A percentile compares a stretch with the other conserved stretches of the same genome.
phyloP scores from a whole-genome alignment of 108 stramenopile genomes.

The Mayamaea pseudoterrestris region DNA sequence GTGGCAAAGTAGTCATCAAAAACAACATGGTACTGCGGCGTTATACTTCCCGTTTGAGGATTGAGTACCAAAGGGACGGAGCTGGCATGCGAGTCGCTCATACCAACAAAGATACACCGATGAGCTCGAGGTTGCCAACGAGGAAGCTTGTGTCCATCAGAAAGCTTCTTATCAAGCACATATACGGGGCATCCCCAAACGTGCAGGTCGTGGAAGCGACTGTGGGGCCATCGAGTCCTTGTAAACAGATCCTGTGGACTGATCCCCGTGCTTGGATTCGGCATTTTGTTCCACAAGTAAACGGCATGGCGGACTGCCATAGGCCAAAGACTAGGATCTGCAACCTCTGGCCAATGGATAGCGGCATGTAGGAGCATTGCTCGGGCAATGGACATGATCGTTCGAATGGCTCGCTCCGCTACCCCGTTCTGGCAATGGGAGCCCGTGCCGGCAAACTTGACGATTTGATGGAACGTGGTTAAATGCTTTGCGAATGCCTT shows the following conservation, averaged over 20 bases:
- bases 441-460: conserved; percentile 7
- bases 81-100: conserved; percentile 10
- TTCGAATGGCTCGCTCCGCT: conserved; percentile 23
- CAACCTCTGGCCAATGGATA: conserved; percentile 17
- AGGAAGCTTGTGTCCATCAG: conserved; percentile 18
- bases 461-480: not conserved
- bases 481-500: conserved; percentile 3
- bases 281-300: conserved; percentile 15
- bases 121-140: conserved; percentile 11
- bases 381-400: conserved; percentile 18
- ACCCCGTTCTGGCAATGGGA: conserved; percentile 26
- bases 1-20: conserved; percentile 33
- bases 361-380: conserved; percentile 26
- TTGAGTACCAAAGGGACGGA: conserved; percentile 22
- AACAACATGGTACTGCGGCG: conserved; percentile 33
- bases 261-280: conserved; percentile 1
- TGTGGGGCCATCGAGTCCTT: conserved; percentile 4
- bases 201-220: conserved; percentile 4
- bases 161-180: conserved; percentile 6
- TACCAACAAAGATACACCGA: conserved; percentile 10
- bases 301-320: conserved; percentile 25
- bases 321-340: conserved; percentile 24
- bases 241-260: conserved; percentile 13
- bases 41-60: conserved; percentile 16
- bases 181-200: conserved; percentile 24